Base-by-base conservation (phyloP, 2,329 filamentous ascomycete species). In the Fusarium fujikuroi region DNA sequence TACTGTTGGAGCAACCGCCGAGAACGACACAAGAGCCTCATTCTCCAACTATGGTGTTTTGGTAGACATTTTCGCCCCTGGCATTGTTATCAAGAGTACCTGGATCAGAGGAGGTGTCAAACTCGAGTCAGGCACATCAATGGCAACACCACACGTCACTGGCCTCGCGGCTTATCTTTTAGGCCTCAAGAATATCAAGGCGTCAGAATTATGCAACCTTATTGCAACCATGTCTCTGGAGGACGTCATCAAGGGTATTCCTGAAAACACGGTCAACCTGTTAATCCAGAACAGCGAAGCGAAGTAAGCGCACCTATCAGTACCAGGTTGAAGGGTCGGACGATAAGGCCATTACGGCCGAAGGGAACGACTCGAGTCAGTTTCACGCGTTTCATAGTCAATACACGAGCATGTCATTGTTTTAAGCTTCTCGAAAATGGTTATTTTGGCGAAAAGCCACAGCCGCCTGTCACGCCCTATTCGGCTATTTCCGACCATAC, bases 351-450 rank as follows among this genome's bases (percentile, higher is more conserved):
- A 46, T 36, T 36, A 19, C 60, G 60, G 40, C 25, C 28, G 39
- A 63, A 32, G 28, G 40, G 47, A 46, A 65, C 16, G 32, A 43
- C 16, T 32, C 10, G 34, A 63, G 36, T 42, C 34, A 52, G 64
- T 60, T 66, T 66, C 62, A 66, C 12, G 44, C 37, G 64, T 67
- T 66, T 67, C 64, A 66, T 12, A 36, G 49, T 30, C 62, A 40
- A 67, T 46, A 66, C 44, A 60, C 18, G 62, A 60, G 43, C 62
- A 52, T 66, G 62, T 66, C 61, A 42, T n/a, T 34, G 52, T 44
- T 66, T 53, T 57, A 67, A 66, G 62, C 47, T 66, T 34, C 40
- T 52, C 43, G 15, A 44, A 21, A 56, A 46, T 50, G 40, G 62
- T 66, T 67, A 66, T 47, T 53, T 66, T 37, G 44, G 39, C 57